phyloP scores from a whole-genome alignment of 2,329 filamentous ascomycete species.

The Phaeosphaeria sp. region DNA sequence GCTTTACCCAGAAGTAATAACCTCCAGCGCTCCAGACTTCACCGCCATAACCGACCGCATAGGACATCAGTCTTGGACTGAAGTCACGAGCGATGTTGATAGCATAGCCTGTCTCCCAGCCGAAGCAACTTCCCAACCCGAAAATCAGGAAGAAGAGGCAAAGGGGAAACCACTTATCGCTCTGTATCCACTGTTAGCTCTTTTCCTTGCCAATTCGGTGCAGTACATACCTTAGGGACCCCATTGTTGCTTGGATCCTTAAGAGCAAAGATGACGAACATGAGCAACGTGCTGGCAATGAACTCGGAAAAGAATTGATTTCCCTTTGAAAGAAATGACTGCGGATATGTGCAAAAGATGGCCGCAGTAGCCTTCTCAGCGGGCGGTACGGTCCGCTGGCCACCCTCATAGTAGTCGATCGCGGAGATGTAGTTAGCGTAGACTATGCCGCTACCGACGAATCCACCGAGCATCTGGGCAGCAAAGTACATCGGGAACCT shows the following conservation, averaged over 20 bases:
- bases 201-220: background rate
- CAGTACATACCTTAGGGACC: conserved; percentile 31
- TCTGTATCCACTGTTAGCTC: conserved; percentile 1
- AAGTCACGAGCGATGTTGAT: conserved; percentile 78
- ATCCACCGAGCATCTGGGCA: conserved; percentile 71
- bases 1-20: conserved; percentile 74
- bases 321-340: conserved; percentile 68
- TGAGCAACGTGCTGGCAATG: conserved; percentile 69
- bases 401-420: conserved; percentile 70
- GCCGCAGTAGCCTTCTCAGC: conserved; percentile 67
- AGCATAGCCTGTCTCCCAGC: conserved; percentile 78
- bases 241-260: conserved; percentile 60
- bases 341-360: conserved; percentile 77
- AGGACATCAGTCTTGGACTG: conserved; percentile 70
- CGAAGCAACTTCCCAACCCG: conserved; percentile 74
- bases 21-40: conserved; percentile 71
- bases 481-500: conserved; percentile 72
- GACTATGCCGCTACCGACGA: conserved; percentile 59
- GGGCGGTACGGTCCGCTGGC: conserved; percentile 67
- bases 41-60: conserved; percentile 70
- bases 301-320: conserved; percentile 77
- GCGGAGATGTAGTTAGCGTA: conserved; percentile 59
- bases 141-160: conserved; percentile 75
- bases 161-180: conserved; percentile 56
- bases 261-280: conserved; percentile 75